Evolutionary conservation across 768 basidiomycete genomes (phyloP).

Genomic region (Austroboletus eburneus): DNA sequence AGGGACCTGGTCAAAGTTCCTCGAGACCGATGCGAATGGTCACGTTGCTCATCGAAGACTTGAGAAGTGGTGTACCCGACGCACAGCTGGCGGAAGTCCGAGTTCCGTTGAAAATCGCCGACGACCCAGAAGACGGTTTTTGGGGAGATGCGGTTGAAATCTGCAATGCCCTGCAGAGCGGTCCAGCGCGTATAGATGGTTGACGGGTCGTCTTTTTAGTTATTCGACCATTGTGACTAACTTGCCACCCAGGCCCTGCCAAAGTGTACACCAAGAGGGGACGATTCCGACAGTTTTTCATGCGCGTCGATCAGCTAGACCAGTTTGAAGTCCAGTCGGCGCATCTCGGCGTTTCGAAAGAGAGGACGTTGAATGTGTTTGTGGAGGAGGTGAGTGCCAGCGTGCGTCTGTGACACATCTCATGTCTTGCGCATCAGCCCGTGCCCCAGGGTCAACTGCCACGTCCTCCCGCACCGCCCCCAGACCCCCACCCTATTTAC

Average conservation of each 20-base stretch:
- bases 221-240: background rate
- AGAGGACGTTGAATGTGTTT: conserved; percentile 53
- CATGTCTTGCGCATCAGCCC: conserved; percentile 20
- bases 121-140: conserved; percentile 50
- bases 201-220: background rate
- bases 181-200: conserved; percentile 72
- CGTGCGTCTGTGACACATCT: background rate
- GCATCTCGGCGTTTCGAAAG: conserved; percentile 52
- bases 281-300: conserved; percentile 64
- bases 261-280: conserved; percentile 64
- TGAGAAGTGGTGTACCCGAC: conserved; percentile 50
- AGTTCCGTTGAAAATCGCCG: conserved; percentile 49
- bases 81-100: conserved; percentile 62
- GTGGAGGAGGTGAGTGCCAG: conserved; percentile 51
- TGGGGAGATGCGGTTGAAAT: conserved; percentile 72
- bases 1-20: conserved; percentile 11
- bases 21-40: conserved; percentile 44
- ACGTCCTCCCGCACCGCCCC: conserved; percentile 12
- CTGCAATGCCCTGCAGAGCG: conserved; percentile 50
- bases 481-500: conserved; percentile 6
- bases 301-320: conserved; percentile 53
- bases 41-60: conserved; percentile 65
- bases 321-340: conserved; percentile 47
- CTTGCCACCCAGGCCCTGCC: conserved; percentile 49
- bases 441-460: conserved; percentile 25